Evolutionary conservation across 129 eudicot species (phyloP), one percentile per base, ranked within the genome.

Genomic region (Gnaphalium uliginosum): DNA sequence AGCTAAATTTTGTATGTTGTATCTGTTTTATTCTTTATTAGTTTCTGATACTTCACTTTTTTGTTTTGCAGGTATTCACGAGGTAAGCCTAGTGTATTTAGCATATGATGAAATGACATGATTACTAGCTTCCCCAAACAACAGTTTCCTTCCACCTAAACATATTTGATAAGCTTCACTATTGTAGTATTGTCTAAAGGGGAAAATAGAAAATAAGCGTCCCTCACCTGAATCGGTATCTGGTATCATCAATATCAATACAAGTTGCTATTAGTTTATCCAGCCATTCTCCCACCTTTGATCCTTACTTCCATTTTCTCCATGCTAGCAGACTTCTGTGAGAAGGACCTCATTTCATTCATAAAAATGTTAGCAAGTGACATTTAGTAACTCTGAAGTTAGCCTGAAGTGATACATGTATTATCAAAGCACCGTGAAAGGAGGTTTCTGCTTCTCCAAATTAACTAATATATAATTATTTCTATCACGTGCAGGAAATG

Each of bases 401-500:
- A 11, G 69, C 21, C 24, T 64, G 8, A 65, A 65, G 15, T 65
- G 10, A 15, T 32, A 65, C 41, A 64, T 29, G 11, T 64, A 27
- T 64, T 29, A 10, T 64, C 43, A 29, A 18, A 64, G 32, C 69
- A 64, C 69, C 0, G 5, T 64, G 54, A 24, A 19, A 19, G 54
- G 53, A 4, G 8, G 32, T 2, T 4, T 37, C 5, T 21, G 19
- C 37, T 71, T 68, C 33, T 72, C 32, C 66, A 10, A n/a, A 39
- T 23, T 8, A n/a, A 6, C 2, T 7, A 22, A 9, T 57, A 37
- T n/a, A 17, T 15, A 41, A 46, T 37, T 41, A 69, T 46, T 17
- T 8, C 0, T 7, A 2, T 51, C 32, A 19, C 29, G 21, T 73
- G 76, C 92, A 95, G 99, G 99, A 95, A 85, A 95, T 95, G 99